Conservation (phyloP, 1,284 basidiomycete genomes). For the Fomitopsis pinicola region DNA sequence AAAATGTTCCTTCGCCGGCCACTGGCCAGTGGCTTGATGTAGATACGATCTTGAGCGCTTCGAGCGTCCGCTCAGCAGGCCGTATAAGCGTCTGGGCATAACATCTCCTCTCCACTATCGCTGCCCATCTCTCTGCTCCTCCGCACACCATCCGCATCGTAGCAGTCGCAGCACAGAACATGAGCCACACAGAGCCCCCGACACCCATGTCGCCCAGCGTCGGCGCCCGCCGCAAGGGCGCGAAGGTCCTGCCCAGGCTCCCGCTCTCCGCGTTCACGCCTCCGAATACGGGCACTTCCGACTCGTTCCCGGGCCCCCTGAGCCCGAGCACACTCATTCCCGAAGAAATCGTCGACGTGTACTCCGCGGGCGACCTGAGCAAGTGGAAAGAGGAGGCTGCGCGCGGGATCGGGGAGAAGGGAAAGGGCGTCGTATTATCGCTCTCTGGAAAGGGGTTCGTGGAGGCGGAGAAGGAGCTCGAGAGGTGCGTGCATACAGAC, state of each 20-base stretch:
- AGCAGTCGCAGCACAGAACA: conserved; percentile 8
- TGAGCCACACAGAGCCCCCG: conserved; percentile 28
- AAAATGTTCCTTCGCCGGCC: background rate
- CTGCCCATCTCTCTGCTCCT: conserved; percentile 1
- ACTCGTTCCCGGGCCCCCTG: conserved; percentile 62
- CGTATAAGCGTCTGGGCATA: background rate
- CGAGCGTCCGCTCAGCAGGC: background rate
- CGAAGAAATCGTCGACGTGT: conserved; percentile 59
- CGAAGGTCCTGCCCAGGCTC: conserved; percentile 60
- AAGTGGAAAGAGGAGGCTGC: conserved; percentile 53
- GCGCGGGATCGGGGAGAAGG: conserved; percentile 38
- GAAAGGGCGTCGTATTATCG: conserved; percentile 50
- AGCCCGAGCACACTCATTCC: conserved; percentile 67
- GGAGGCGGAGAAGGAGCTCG: conserved; percentile 38
- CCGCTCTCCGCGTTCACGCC: conserved; percentile 70
- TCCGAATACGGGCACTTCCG: conserved; percentile 59
- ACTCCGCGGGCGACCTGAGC: conserved; percentile 39
- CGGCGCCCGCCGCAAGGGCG: conserved; percentile 51
- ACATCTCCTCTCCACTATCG: background rate
- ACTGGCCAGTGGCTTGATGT: background rate
- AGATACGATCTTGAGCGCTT: background rate
- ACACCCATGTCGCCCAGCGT: conserved; percentile 37
- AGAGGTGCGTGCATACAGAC: conserved; percentile 18
- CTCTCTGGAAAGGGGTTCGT: conserved; percentile 30
- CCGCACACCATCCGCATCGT: background rate